Evolutionary conservation across 1,284 basidiomycete species (phyloP).

Genomic region (Abortiporus biennis): DNA sequence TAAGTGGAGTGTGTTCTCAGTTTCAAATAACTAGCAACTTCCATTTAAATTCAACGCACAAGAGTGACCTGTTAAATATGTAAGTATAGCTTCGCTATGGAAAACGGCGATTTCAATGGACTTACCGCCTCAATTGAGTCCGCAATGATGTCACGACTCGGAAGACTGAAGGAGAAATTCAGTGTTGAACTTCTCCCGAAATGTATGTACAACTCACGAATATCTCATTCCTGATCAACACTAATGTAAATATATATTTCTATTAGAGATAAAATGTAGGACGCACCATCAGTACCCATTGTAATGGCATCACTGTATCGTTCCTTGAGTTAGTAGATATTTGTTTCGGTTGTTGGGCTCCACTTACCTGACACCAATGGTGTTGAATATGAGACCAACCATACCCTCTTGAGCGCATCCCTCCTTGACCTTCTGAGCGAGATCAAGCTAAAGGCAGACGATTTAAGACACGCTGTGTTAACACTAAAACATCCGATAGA

Average conservation of each 20-base stretch:
- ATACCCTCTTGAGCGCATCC: constrained; percentile 73
- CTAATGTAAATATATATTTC: background rate
- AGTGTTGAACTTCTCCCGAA: background rate
- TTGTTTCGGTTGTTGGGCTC: background rate
- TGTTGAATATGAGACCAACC: constrained; percentile 75
- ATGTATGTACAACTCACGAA: constrained; percentile 43
- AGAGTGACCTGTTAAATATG: constrained; percentile 42
- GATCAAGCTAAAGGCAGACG: constrained; percentile 48
- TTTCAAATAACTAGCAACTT: no score
- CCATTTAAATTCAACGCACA: no score
- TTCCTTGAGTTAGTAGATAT: background rate
- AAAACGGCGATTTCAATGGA: constrained; percentile 18
- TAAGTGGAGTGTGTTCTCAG: constrained; percentile 23
- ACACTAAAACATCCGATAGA: background rate
- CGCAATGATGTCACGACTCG: constrained; percentile 86
- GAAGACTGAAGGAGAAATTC: constrained; percentile 46
- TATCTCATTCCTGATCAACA: constrained; percentile 66
- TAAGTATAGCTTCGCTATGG: background rate
- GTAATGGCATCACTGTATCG: constrained; percentile 67
- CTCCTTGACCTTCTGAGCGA: constrained; percentile 69
- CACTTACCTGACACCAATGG: constrained; percentile 69
- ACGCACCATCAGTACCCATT: constrained; percentile 74
- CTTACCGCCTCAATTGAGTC: constrained; percentile 85
- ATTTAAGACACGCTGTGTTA: background rate
- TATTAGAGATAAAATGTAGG: background rate